Evolutionary conservation across 1,284 basidiomycete species (phyloP).

Genomic region (Schizophyllum commune): DNA sequence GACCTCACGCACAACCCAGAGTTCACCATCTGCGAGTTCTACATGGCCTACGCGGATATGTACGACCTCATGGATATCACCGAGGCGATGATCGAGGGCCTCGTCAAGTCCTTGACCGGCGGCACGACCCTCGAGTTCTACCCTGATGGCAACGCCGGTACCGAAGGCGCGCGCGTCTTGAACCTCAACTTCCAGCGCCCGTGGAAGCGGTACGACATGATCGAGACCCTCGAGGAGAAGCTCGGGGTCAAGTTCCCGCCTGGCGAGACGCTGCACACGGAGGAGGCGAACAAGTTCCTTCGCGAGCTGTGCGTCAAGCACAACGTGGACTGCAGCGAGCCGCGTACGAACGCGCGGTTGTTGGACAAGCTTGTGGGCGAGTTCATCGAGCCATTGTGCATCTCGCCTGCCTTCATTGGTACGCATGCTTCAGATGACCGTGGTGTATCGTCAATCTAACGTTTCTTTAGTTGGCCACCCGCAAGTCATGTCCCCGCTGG

Average conservation of each 20-base stretch:
- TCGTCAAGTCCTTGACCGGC: slow-evolving; percentile 85
- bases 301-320: slow-evolving; percentile 85
- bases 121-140: slow-evolving; percentile 85
- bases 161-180: slow-evolving; percentile 47
- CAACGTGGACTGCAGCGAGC: slow-evolving; percentile 96
- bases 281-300: slow-evolving; percentile 87
- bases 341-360: slow-evolving; percentile 90
- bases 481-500: slow-evolving; percentile 98
- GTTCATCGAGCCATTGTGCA: slow-evolving; percentile 94
- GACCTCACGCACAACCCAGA: slow-evolving; percentile 98
- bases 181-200: slow-evolving; percentile 88
- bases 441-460: neutral
- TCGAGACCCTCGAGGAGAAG: slow-evolving; percentile 93
- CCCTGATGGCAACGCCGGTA: slow-evolving; percentile 86
- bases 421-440: slow-evolving; percentile 11
- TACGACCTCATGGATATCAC: slow-evolving; percentile 99
- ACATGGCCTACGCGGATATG: slow-evolving; percentile 99
- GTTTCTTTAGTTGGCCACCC: slow-evolving; percentile 78
- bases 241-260: slow-evolving; percentile 89
- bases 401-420: slow-evolving; percentile 96
- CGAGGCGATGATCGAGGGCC: slow-evolving; percentile 83
- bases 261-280: slow-evolving; percentile 85
- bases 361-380: slow-evolving; percentile 99
- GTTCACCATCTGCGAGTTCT: slow-evolving; percentile 99
- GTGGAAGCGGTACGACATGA: slow-evolving; percentile 99